Evolutionary conservation across 2,329 filamentous ascomycete genomes (phyloP).

Genomic region (Colletotrichum sp.): DNA sequence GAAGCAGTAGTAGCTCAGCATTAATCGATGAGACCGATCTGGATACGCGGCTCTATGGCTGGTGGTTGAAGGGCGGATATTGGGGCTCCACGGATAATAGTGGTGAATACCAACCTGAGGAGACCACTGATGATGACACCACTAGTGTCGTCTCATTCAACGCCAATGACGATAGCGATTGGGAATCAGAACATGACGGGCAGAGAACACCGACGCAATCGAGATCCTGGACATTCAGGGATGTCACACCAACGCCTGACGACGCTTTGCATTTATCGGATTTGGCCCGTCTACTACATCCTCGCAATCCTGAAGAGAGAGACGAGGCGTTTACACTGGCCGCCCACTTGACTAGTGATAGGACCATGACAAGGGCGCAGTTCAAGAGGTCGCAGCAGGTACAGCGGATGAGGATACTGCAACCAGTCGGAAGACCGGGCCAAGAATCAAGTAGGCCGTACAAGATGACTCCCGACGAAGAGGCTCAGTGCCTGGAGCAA

Average conservation of each 20-base stretch:
- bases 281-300: slow-evolving; percentile 82
- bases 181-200: slow-evolving; percentile 53
- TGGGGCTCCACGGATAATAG: slow-evolving; percentile 85
- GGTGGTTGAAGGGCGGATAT: slow-evolving; percentile 84
- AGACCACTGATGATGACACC: slow-evolving; percentile 69
- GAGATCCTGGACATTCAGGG: slow-evolving; percentile 41
- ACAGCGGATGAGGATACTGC: slow-evolving; percentile 72
- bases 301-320: slow-evolving; percentile 75
- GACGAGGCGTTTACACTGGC: slow-evolving; percentile 83
- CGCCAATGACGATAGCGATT: slow-evolving; percentile 48
- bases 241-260: slow-evolving; percentile 64
- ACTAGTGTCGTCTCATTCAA: slow-evolving; percentile 77
- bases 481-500: slow-evolving; percentile 64
- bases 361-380: slow-evolving; percentile 80
- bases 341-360: slow-evolving; percentile 73
- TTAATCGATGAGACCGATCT: slow-evolving; percentile 66
- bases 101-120: slow-evolving; percentile 71
- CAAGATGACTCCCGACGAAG: slow-evolving; percentile 60
- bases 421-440: slow-evolving; percentile 42
- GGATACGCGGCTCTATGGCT: slow-evolving; percentile 77
- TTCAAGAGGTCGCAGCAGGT: slow-evolving; percentile 72
- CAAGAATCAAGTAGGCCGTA: slow-evolving; percentile 30
- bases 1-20: slow-evolving; percentile 35
- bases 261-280: slow-evolving; percentile 68
- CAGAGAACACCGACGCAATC: slow-evolving; percentile 76